Conservation (phyloP, 148 eudicot species). For the Chenopodium formosanum region DNA sequence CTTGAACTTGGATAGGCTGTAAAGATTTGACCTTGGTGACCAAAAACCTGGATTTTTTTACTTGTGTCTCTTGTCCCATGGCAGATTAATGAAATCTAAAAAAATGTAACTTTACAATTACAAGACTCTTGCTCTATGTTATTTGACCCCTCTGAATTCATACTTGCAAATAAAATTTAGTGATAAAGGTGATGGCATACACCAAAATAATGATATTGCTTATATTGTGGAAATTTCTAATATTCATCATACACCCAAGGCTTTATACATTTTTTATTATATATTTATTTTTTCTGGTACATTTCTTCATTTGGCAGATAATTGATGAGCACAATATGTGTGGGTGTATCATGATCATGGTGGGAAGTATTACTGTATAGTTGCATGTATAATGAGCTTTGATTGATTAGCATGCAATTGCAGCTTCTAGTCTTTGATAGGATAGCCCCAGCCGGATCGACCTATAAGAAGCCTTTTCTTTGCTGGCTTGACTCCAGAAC, state of each 20-base stretch:
- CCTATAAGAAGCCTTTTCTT: too few species aligned
- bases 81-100: too few species aligned
- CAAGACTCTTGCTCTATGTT: too few species aligned
- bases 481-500: too few species aligned
- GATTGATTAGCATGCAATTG: too few species aligned
- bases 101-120: too few species aligned
- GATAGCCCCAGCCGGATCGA: background rate
- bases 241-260: background rate
- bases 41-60: too few species aligned
- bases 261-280: background rate
- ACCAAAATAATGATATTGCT: background rate
- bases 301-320: too few species aligned
- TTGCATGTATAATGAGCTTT: background rate
- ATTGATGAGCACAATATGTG: too few species aligned
- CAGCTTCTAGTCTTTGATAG: background rate
- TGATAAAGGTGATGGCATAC: background rate
- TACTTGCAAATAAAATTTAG: background rate
- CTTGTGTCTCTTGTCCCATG: too few species aligned
- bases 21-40: background rate
- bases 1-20: background rate
- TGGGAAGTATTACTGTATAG: background rate
- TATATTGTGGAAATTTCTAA: background rate
- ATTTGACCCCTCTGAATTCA: background rate
- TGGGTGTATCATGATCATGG: background rate
- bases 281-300: too few species aligned